These are phyloP conservation scores for Zizania palustris DNA, from an alignment of 202 grass and related monocot species.

Conservation along the genomic window DNA sequence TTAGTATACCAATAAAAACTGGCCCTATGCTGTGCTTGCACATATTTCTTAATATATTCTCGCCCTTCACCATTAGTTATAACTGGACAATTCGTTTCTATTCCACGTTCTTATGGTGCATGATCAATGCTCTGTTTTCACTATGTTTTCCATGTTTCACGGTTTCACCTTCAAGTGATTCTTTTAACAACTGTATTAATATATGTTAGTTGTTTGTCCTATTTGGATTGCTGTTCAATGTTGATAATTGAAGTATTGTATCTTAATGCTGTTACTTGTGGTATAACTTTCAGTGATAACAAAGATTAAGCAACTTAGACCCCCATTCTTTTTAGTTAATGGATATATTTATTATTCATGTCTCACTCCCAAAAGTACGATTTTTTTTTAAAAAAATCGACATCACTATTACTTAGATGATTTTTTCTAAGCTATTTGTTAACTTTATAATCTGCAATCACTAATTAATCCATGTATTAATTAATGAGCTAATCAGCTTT, in stretches of 20 bases:
- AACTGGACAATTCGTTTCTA: constrained; percentile 18
- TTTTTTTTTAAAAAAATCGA: too few species aligned
- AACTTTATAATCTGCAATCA: too few species aligned
- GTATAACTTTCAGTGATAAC: not conserved
- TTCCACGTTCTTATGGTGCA: not conserved
- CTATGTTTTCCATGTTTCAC: not conserved
- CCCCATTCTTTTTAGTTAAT: too few species aligned
- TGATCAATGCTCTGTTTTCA: not conserved
- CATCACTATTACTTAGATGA: too few species aligned
- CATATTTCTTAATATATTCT: constrained; percentile 4
- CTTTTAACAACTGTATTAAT: not conserved
- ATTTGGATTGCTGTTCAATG: not conserved
- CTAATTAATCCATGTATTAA: too few species aligned
- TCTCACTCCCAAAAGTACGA: too few species aligned
- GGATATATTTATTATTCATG: too few species aligned
- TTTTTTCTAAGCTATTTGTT: too few species aligned
- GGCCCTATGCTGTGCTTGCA: not conserved
- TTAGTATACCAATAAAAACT: not conserved
- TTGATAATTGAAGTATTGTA: not conserved
- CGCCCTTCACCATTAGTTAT: not conserved
- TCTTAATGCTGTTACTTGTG: not conserved
- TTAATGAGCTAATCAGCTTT: too few species aligned
- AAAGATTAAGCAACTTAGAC: too few species aligned
- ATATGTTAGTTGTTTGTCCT: not conserved
- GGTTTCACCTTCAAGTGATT: not conserved